A percentile compares a stretch with the other conserved stretches of the same genome.
Conservation (phyloP, 1,139 yeast genomes). For the Barnettozyma hawaiiensis region DNA sequence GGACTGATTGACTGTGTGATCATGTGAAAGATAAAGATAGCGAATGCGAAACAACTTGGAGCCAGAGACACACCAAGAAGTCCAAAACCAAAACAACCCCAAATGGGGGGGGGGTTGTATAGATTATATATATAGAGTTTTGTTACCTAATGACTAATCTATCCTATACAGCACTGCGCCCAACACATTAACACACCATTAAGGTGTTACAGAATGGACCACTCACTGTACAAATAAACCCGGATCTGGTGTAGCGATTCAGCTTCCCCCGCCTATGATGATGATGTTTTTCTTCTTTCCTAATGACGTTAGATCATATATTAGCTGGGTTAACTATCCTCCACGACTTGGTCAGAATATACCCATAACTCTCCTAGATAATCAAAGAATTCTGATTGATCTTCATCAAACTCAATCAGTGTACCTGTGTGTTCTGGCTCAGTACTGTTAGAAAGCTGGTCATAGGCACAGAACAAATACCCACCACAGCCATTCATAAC, state of each 20-base stretch:
- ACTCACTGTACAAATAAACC: no score
- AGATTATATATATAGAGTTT: no score
- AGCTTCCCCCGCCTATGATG: no score
- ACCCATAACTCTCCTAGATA: slow-evolving; percentile 26
- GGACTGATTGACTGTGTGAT: slow-evolving; percentile 60
- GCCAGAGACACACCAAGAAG: not conserved
- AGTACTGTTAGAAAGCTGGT: slow-evolving; percentile 36
- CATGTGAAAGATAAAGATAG: slow-evolving; percentile 26
- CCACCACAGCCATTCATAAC: slow-evolving; percentile 35
- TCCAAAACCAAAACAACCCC: not conserved
- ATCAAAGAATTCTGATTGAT: slow-evolving; percentile 19
- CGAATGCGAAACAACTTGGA: not conserved
- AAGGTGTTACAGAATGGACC: no score
- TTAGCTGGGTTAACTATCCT: not conserved
- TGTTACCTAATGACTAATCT: no score
- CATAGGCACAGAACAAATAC: slow-evolving; percentile 44
- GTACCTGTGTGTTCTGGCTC: slow-evolving; percentile 25
- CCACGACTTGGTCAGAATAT: slow-evolving; percentile 15
- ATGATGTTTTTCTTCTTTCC: no score
- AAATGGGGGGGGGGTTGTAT: no score
- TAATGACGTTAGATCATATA: no score
- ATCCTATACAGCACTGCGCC: no score
- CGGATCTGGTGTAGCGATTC: no score
- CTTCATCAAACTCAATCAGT: slow-evolving; percentile 21
- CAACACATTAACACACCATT: no score